phyloP scores from a whole-genome alignment of 2,329 filamentous ascomycete genomes.

The Neofusicoccum cordaticola region DNA sequence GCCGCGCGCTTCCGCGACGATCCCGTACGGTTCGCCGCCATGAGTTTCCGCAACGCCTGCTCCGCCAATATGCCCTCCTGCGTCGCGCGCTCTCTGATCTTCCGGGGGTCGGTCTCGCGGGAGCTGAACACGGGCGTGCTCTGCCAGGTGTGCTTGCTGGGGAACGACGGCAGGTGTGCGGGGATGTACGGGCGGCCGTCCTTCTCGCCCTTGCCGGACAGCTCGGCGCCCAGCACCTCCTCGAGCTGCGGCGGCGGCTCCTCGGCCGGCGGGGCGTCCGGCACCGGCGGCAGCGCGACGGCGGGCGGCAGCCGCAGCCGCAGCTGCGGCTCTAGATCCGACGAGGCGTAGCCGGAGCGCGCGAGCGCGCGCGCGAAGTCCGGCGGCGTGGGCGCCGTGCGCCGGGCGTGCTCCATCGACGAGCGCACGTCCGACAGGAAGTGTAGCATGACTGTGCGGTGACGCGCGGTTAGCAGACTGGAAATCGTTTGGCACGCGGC shows the following conservation, averaged over 20 bases:
- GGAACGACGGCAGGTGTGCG: slow-evolving; percentile 59
- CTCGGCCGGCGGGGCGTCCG: slow-evolving; percentile 39
- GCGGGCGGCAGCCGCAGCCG: slow-evolving; percentile 34
- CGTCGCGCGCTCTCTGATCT: slow-evolving; percentile 61
- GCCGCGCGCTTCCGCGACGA: slow-evolving; percentile 27
- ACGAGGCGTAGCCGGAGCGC: slow-evolving; percentile 37
- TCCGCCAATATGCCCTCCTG: slow-evolving; percentile 65
- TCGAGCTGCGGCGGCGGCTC: slow-evolving; percentile 43
- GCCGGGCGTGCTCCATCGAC: slow-evolving; percentile 58
- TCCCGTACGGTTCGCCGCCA: slow-evolving; percentile 49
- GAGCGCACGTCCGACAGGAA: slow-evolving; percentile 54
- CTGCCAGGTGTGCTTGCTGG: slow-evolving; percentile 63
- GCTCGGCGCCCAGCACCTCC: slow-evolving; percentile 51
- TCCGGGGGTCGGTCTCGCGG: slow-evolving; percentile 58
- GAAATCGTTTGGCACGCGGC: not conserved
- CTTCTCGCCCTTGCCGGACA: slow-evolving; percentile 48
- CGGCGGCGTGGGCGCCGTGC: slow-evolving; percentile 54
- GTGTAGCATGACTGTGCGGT: slow-evolving; percentile 43
- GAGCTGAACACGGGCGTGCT: slow-evolving; percentile 57
- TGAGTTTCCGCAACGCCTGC: slow-evolving; percentile 61
- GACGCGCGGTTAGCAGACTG: slow-evolving; percentile 20
- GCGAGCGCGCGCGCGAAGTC: slow-evolving; percentile 58
- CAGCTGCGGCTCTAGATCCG: slow-evolving; percentile 34
- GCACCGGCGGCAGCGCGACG: slow-evolving; percentile 41
- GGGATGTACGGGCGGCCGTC: slow-evolving; percentile 55